These are phyloP conservation scores for Picochlorum sp. DNA, from an alignment of 139 green algal genomes.

Conservation along the genomic window DNA sequence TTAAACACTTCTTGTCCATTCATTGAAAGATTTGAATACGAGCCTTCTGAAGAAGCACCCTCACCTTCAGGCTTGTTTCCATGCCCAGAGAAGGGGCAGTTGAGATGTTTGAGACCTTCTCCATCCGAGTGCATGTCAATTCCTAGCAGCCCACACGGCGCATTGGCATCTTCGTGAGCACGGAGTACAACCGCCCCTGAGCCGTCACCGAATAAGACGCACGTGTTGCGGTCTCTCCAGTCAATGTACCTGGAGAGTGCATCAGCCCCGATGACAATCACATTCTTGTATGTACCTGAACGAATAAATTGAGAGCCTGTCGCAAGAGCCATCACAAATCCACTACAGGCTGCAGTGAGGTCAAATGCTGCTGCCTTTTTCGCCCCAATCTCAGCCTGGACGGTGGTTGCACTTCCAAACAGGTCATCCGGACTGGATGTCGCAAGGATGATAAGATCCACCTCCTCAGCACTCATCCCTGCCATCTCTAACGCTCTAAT, in stretches of 20 bases:
- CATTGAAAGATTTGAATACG: slow-evolving; percentile 82
- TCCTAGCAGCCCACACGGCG: slow-evolving; percentile 61
- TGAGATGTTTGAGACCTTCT: slow-evolving; percentile 64
- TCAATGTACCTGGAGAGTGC: slow-evolving; percentile 86
- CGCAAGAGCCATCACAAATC: slow-evolving; percentile 92
- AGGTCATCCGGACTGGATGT: slow-evolving; percentile 91
- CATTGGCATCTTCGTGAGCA: slow-evolving; percentile 29
- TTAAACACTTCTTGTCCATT: slow-evolving; percentile 97
- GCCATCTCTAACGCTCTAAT: slow-evolving; percentile 80
- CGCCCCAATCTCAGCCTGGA: slow-evolving; percentile 74
- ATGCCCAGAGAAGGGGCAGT: slow-evolving; percentile 36
- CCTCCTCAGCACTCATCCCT: slow-evolving; percentile 56
- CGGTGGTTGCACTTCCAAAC: slow-evolving; percentile 83
- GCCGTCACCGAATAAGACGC: slow-evolving; percentile 97
- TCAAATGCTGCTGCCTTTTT: slow-evolving; percentile 85
- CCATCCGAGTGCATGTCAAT: slow-evolving; percentile 83
- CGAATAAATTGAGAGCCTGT: slow-evolving; percentile 80
- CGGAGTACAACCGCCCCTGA: slow-evolving; percentile 79
- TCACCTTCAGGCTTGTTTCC: slow-evolving; percentile 15
- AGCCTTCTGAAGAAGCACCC: slow-evolving; percentile 12
- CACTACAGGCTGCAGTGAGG: slow-evolving; percentile 93
- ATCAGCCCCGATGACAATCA: slow-evolving; percentile 92
- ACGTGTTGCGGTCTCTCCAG: slow-evolving; percentile 87
- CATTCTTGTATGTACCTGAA: slow-evolving; percentile 61
- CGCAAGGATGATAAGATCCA: slow-evolving; percentile 90